These are phyloP conservation scores for Rhodotorula graminis DNA, from an alignment of 768 basidiomycete genomes.

Conservation along the genomic window DNA sequence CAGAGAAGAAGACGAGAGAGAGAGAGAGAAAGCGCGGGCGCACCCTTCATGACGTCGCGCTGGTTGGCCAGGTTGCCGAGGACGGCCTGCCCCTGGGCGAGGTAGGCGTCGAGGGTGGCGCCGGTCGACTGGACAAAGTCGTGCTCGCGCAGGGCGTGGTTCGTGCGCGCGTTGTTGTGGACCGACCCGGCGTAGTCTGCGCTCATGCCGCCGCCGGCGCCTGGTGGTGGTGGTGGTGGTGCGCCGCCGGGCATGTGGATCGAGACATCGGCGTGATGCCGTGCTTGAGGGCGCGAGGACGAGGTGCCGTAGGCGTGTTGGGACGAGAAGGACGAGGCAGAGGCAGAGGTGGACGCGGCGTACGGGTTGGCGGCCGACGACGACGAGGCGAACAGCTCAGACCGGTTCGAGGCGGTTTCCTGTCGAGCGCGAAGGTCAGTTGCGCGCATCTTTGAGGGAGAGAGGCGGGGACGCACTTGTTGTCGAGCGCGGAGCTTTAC, in stretches of 20 bases:
- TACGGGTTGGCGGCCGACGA: neutral
- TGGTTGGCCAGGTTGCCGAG: slow-evolving; percentile 89
- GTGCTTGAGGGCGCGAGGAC: neutral
- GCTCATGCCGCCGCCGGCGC: neutral
- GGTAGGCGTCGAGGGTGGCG: slow-evolving; percentile 74
- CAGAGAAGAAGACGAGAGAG: too few species aligned
- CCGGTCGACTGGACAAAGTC: slow-evolving; percentile 81
- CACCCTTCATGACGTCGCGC: slow-evolving; percentile 77
- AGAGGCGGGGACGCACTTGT: neutral
- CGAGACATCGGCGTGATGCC: slow-evolving; percentile 1
- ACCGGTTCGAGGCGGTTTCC: slow-evolving; percentile 6
- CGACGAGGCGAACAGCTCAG: slow-evolving; percentile 10
- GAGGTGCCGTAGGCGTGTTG: neutral
- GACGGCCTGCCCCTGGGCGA: slow-evolving; percentile 86
- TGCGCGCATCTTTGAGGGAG: too few species aligned
- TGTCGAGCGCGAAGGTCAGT: neutral
- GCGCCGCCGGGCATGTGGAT: neutral
- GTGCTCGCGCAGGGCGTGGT: slow-evolving; percentile 79
- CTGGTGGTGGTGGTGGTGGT: too few species aligned
- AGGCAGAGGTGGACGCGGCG: neutral
- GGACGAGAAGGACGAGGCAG: slow-evolving; percentile 17
- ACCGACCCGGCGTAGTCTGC: neutral
- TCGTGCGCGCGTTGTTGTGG: slow-evolving; percentile 54
- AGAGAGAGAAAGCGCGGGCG: neutral
- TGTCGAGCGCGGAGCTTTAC: slow-evolving; percentile 51